Base-by-base conservation (phyloP, 176 grass and related monocot genomes). In the Saccharum officinarum region DNA sequence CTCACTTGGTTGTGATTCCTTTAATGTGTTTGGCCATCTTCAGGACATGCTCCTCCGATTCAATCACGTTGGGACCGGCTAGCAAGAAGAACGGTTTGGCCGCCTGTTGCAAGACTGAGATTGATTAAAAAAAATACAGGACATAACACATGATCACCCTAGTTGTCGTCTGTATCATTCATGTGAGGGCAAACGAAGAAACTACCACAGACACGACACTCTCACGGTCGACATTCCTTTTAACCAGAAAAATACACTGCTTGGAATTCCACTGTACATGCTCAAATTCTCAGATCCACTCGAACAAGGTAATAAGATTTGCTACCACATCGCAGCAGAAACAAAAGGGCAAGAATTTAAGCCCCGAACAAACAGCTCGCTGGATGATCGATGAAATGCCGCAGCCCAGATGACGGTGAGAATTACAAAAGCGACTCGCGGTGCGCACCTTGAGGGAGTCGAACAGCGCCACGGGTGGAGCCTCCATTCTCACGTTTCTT, bases 1-100 rank as follows among this genome's bases (percentile, higher is more conserved):
- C 89, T 89, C 81, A 93, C 95, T 90, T 95, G 37, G 87, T 87
- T 79, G 96, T 85, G 20, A 95, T 74, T 61, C 60, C 33, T 80
- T 95, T 98, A 31, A 98, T 85, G 89, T 95, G 89, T n/a, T 87
- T 91, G 23, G 96, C 96, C 93, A 98, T 95, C 87, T 90, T 92
- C 38, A 98, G 78, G 74, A 89, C 84, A 76, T 98, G 96, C 73
- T 98, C 87, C 84, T 98, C 96, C 3, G 91, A 98, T 89, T 98
- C 93, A 25, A 98, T 98, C 13, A 98, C 93, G 81, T 98, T 98
- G 31, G 96, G 92, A 28, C 96, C 96, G 1, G 89, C 93, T 15
- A 98, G 22, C 87, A 98, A 85, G 83, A 98, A 98, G 83, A 98
- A 98, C 4, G 96, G 96, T 49, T 98, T 83, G 45, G 91, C 87